phyloP scores from a whole-genome alignment of 1,284 basidiomycete genomes.

The Pseudozyma hubeiensis region DNA sequence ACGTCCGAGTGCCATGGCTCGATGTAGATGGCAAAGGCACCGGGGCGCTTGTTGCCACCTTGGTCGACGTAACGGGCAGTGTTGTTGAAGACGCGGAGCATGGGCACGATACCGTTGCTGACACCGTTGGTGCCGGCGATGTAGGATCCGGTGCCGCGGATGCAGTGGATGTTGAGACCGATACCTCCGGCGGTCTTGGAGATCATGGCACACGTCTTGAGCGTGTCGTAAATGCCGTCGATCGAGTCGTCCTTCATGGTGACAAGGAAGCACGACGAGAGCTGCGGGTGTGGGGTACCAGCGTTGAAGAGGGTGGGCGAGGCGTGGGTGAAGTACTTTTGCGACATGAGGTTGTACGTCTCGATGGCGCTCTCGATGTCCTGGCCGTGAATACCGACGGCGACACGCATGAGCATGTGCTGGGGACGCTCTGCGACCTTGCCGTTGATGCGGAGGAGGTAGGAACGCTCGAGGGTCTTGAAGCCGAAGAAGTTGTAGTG shows the following conservation, averaged over 20 bases:
- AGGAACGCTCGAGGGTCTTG: constrained; percentile 98
- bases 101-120: constrained; percentile 98
- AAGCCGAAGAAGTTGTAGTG: constrained; percentile 90
- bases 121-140: constrained; percentile 97
- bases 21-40: constrained; percentile 96
- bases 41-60: constrained; percentile 98
- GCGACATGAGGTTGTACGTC: constrained; percentile 87
- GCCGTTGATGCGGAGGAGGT: constrained; percentile 92
- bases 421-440: constrained; percentile 97
- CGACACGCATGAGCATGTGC: constrained; percentile 99
- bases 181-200: constrained; percentile 99
- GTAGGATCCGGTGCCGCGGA: constrained; percentile 88
- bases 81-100: constrained; percentile 98
- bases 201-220: constrained; percentile 99
- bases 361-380: constrained; percentile 91
- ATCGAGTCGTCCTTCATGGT: constrained; percentile 99
- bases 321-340: constrained; percentile 89
- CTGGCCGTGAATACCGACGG: constrained; percentile 92
- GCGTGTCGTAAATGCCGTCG: constrained; percentile 98
- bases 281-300: constrained; percentile 92
- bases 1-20: constrained; percentile 98
- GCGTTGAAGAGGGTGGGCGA: constrained; percentile 99
- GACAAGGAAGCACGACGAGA: constrained; percentile 97
- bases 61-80: constrained; percentile 99
- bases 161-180: constrained; percentile 94